A percentile compares a stretch with the other conserved stretches of the same genome.
Evolutionary conservation across 768 basidiomycete species (phyloP).

Genomic region (Hypholoma fasciculare): DNA sequence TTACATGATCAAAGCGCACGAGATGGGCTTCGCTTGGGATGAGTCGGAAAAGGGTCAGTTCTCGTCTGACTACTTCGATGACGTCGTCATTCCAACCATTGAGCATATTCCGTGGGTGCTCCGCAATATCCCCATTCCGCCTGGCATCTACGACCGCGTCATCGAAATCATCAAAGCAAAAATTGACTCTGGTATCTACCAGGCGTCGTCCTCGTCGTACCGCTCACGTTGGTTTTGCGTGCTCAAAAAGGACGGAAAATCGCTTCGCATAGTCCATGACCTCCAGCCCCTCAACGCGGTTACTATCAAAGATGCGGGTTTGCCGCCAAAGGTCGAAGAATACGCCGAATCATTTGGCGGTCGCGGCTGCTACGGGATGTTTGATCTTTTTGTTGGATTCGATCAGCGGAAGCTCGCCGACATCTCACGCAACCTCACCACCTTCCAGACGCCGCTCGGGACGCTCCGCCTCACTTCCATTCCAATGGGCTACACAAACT

Average conservation of each 20-base stretch:
- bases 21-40: too few species aligned
- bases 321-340: slow-evolving; percentile 31
- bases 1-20: too few species aligned
- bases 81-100: slow-evolving; percentile 28
- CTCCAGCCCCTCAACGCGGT: slow-evolving; percentile 38
- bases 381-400: slow-evolving; percentile 37
- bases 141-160: slow-evolving; percentile 27
- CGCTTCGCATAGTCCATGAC: slow-evolving; percentile 35
- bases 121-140: slow-evolving; percentile 34
- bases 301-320: slow-evolving; percentile 34
- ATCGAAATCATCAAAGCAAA: slow-evolving; percentile 29
- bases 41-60: too few species aligned
- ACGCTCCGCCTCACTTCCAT: slow-evolving; percentile 29
- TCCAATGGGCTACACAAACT: slow-evolving; percentile 42
- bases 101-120: slow-evolving; percentile 36
- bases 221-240: slow-evolving; percentile 37
- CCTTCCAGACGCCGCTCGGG: slow-evolving; percentile 38
- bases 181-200: slow-evolving; percentile 34
- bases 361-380: slow-evolving; percentile 20
- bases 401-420: slow-evolving; percentile 27
- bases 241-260: slow-evolving; percentile 30
- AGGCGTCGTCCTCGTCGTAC: slow-evolving; percentile 34
- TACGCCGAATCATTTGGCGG: slow-evolving; percentile 31
- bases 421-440: slow-evolving; percentile 29
- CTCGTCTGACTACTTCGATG: slow-evolving; percentile 11